Evolutionary conservation across 2,329 filamentous ascomycete genomes (phyloP), one percentile per base, ranked within the genome.

Genomic region (Nannizziopsis arthrosporioides): DNA sequence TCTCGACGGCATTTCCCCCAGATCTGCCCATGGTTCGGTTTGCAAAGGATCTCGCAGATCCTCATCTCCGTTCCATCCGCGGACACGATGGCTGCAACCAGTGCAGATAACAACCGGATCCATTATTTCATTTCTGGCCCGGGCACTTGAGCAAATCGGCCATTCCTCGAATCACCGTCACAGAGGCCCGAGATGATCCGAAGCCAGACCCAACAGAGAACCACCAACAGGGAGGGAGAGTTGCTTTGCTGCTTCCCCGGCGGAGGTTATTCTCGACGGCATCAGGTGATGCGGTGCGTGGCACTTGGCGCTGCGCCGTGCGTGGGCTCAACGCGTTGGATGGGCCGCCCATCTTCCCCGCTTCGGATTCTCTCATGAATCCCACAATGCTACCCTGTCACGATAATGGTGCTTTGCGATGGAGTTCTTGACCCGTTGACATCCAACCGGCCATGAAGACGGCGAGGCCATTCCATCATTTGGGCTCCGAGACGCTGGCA

Each of bases 271-370:
- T 42, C 27, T 3, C 34, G 22, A 37, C 8, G 11, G 19, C 45
- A 15, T 47, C 45, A 47, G 45, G 45, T 47, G 45, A 47, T n/a
- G 45, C n/a, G 1, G 45, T 41, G 45, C 45, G 45, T 47, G 45
- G 45, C 32, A 6, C 37, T 47, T 42, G 45, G 45, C 31, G 11
- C 12, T 4, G n/a, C 10, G 3, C 12, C 7, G 45, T 47, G 45
- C 45, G 45, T 47, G 45, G n/a, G 45, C 27, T 36, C 45, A 47
- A 47, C 38, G 19, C 17, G 18, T 40, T 37, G 30, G 17, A 14
- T 15, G 8, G 19, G 8, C 22, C 31, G 14, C 5, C 15, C 22
- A 27, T 27, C 22, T 27, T 27, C 22, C 22, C 22, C 22, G 22
- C 22, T 27, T 27, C 22, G 22, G 22, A 27, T 27, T 27, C 22